Evolutionary conservation across 768 basidiomycete genomes (phyloP), one percentile per base, ranked within the genome.

Genomic region (Tricholoma hemisulphureum): DNA sequence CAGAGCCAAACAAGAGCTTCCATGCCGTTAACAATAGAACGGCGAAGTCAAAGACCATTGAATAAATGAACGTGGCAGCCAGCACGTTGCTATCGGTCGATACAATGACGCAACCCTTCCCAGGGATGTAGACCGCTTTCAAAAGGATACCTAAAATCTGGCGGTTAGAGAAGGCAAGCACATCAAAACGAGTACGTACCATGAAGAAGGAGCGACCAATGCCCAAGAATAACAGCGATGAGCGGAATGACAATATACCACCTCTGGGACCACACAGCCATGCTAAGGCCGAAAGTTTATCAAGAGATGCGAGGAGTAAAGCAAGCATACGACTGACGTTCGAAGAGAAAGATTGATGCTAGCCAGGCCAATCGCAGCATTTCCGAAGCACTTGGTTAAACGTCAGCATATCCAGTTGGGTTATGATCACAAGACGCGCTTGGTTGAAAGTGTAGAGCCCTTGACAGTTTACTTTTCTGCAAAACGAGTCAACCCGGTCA

Each of bases 191-290:
- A 9, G 21, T 35, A 35, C 72, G 24, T 60, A 86, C 87, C 87
- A 64, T 87, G 86, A 28, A 89, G 71, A 26, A 88, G 75, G 39
- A 89, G 75, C 3, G 86, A 86, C 88, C 87, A 89, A 65, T 89
- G 88, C 0, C 80, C 87, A 16, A 88, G 72, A 59, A 87, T 87
- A 51, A 89, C 69, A 3, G 75, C 54, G 20, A 85, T 69, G 2
- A 89, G 74, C 20, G 82, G 80, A 11, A 72, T 51, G 24, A 83
- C 75, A 35, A 89, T 77, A 56, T 75, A 83, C 73, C 71, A 77
- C 48, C 74, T 78, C 59, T 86, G 80, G 0, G 81, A 82, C 86
- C 88, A 89, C 1, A 89, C 83, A 0, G 88, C 88, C 65, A 89
- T 85, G 6, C 88, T 89, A 57, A 2, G 53, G 29, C 39, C 9